Evolutionary conservation across 2,329 filamentous ascomycete species (phyloP), one percentile per base, ranked within the genome.

Genomic region (Cercospora brassicicola): DNA sequence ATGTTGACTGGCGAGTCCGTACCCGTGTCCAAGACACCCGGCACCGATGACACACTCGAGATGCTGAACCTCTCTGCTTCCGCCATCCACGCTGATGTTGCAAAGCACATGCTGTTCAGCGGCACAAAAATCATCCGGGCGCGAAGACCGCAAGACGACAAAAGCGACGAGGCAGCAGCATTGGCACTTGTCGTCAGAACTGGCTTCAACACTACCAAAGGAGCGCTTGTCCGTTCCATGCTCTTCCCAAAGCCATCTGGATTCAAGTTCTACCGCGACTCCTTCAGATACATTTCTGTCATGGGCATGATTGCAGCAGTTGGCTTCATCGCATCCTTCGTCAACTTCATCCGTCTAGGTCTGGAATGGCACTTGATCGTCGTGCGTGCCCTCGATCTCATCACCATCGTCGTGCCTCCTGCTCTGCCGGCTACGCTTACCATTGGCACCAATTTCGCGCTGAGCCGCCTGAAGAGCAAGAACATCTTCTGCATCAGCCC

Each of bases 1-100:
- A 99, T 99, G 95, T 87, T 99, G 39, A 99, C 95, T 45, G 88
- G 94, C 67, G 95, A 99, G 83, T 98, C 95, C 48, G 94, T 99
- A 4, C 96, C 95, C 2, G 94, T 99, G 1, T 97, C 94, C 2
- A 99, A 99, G 80, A 85, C 89, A 1, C 94, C 95, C 1, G 89
- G 93, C 3, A 93, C 88, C 1, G 90, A 97, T 76, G 89, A 94
- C 69, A 89, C 91, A 1, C 83, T 99, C n/a, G 84, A 85, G 26
- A 82, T 87, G 59, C 86, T 99, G 74, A 89, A 97, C 73, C 83
- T 97, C 13, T 89, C 88, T 64, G 91, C 94, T 4, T 90, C 93
- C 0, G 91, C 93, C 0, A 89, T 97, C 36, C 90, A 92, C 56
- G 90, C 94, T 0, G 90, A 94, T 73, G 86, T 94, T 33, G 93